Evolutionary conservation across 306 rosid species (phyloP), one percentile per base, ranked within the genome.

Genomic region (Quercus cerris): DNA sequence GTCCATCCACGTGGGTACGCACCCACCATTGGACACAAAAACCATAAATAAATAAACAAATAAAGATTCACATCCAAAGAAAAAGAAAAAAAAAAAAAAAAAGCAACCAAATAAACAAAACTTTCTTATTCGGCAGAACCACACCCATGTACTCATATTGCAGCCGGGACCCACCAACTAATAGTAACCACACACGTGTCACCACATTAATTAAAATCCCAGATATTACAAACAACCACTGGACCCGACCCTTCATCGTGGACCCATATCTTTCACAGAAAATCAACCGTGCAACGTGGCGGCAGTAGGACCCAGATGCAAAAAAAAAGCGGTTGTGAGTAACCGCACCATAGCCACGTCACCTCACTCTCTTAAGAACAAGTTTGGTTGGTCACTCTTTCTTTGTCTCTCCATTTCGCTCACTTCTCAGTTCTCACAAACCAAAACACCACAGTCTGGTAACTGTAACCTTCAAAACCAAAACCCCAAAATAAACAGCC

Each of bases 221-320:
- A 49, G 17, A 49, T 49, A 3, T 49, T 12, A 49, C 54, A 49
- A 49, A 13, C 17, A 49, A 49, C 15, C 54, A 13, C 17, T 49
- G 54, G 54, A 49, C 54, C 54, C 54, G 17, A 46, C 54, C 54
- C 54, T 5, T 46, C 54, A 46, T 9, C 54, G 54, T 46, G 54
- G 54, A 46, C 17, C 14, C 17, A 13, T 0, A 49, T 49, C 17
- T 49, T 41, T 8, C 12, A 41, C 46, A 41, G 3, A 38, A 8
- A 41, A 57, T 0, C 63, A 19, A 22, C 12, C 10, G 17, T 41
- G 7, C 22, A 30, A 78, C 78, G 83, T 79, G 86, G 77, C 71
- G 12, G 31, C 0, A 64, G 77, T 83, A 61, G 86, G 78, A 15
- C 78, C 84, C 28, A 75, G 81, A 54, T 54, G 61, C 78, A 41